Base-by-base conservation (phyloP, 768 basidiomycete genomes). In the Coprinellus micaceus region DNA sequence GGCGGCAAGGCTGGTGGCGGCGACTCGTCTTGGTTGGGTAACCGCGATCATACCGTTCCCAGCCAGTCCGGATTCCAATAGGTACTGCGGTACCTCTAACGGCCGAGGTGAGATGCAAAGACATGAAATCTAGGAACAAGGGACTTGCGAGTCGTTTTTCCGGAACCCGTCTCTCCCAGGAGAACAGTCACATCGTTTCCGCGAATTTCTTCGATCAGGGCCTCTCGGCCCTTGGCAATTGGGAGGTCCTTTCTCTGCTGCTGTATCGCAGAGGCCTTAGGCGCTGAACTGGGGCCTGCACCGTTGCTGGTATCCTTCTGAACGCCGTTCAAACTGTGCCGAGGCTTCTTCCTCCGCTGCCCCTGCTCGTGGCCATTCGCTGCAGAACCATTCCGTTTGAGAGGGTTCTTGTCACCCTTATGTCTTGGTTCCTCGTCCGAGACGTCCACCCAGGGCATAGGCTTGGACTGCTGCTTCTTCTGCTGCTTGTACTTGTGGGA, bases 161-260 rank as follows among this genome's bases (percentile, higher is more conserved):
- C 97, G 19, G 94, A 97, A 12, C 97, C 97, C 0, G 97, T 98
- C 72, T 99, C 97, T 37, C 95, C 97, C 2, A 99, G 80, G 9
- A 99, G 81, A 43, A 98, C 84, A 1, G 87, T 90, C 6, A 93
- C 87, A 67, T 94, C 89, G 75, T 91, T 87, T 60, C 84, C 79
- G 28, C 72, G 70, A 51, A 96, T 85, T 68, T 86, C 86, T 56
- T 82, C 77, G 26, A 93, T 71, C 26, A 96, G 78, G 26, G 86
- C 84, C 22, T 91, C 87, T 66, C 80, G 84, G 55, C 91, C 92
- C 70, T 79, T 79, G 26, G 86, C 87, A 62, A 94, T 93, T 7
- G 93, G 92, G 51, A 95, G 82, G 46, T 84, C 78, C 59, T 74
- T 74, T 21, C 88, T 78, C 60, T 89, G 87, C 64, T 85, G 82